Conservation (phyloP, 1,284 basidiomycete species). For the Marasmius oreades region DNA sequence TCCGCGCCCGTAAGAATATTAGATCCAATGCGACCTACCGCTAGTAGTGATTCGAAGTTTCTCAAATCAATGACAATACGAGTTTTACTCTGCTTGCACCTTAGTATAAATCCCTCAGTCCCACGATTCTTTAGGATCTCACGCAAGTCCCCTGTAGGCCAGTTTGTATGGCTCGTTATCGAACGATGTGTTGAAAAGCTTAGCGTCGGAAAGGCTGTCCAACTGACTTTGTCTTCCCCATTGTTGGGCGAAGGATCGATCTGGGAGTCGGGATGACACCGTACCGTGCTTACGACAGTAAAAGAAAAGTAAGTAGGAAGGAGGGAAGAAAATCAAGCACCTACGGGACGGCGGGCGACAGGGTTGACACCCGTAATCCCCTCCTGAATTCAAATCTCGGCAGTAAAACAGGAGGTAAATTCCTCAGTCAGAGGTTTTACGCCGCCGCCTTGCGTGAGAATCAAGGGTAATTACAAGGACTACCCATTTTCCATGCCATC, state of each 20-base stretch:
- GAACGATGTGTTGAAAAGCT: background rate
- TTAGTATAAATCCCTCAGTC: background rate
- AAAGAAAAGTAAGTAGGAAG: background rate
- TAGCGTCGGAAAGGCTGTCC: background rate
- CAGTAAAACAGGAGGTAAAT: too few species aligned
- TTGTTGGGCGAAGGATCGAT: background rate
- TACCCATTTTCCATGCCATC: too few species aligned
- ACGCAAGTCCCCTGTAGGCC: background rate
- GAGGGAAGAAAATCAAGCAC: background rate
- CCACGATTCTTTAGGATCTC: background rate
- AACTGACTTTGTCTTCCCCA: background rate
- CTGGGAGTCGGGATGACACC: background rate
- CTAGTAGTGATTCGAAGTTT: too few species aligned
- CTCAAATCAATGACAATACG: too few species aligned
- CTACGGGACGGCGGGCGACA: background rate
- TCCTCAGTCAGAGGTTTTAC: too few species aligned
- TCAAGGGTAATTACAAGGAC: too few species aligned
- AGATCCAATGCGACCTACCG: too few species aligned
- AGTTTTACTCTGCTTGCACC: too few species aligned
- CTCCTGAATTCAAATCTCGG: background rate
- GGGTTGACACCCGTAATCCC: background rate
- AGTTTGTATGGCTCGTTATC: background rate
- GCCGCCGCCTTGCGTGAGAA: too few species aligned
- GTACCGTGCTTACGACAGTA: background rate
- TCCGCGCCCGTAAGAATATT: too few species aligned